phyloP scores from a whole-genome alignment of 768 basidiomycete genomes.

The Mycena kentingensis region DNA sequence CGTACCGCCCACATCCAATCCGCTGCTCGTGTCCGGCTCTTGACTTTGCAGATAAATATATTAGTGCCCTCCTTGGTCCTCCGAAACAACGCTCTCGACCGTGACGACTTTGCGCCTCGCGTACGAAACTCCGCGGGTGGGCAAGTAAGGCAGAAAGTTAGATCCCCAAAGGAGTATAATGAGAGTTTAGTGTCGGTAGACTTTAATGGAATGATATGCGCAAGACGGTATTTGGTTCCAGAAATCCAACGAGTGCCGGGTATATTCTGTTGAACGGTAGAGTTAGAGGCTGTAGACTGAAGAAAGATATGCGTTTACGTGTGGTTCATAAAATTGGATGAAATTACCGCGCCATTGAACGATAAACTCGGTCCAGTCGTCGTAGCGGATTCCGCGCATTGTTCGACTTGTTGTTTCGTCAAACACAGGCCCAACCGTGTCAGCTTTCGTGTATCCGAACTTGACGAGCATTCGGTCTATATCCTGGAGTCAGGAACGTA shows the following conservation, averaged over 20 bases:
- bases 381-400: conserved; percentile 58
- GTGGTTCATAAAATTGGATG: conserved; percentile 84
- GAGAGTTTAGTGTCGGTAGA: conserved; percentile 68
- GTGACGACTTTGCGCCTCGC: conserved; percentile 34
- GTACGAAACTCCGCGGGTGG: conserved; percentile 50
- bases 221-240: conserved; percentile 71
- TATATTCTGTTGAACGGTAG: conserved; percentile 44
- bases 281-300: conserved; percentile 11
- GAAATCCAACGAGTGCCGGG: conserved; percentile 68
- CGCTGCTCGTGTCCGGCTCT: conserved; percentile 72
- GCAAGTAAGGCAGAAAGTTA: conserved; percentile 78
- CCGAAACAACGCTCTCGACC: conserved; percentile 48
- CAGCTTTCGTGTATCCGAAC: conserved; percentile 62
- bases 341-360: conserved; percentile 80
- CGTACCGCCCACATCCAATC: conserved; percentile 94
- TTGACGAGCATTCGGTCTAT: conserved; percentile 90
- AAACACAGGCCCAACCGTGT: conserved; percentile 51
- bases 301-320: conserved; percentile 52
- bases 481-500: background rate
- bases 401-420: conserved; percentile 71
- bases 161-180: conserved; percentile 83
- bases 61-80: conserved; percentile 68
- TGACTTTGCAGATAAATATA: conserved; percentile 84
- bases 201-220: conserved; percentile 75
- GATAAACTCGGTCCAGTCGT: conserved; percentile 80